Base-by-base conservation (phyloP, 805 yeast genomes). In the Yarrowia yakushimensis region DNA sequence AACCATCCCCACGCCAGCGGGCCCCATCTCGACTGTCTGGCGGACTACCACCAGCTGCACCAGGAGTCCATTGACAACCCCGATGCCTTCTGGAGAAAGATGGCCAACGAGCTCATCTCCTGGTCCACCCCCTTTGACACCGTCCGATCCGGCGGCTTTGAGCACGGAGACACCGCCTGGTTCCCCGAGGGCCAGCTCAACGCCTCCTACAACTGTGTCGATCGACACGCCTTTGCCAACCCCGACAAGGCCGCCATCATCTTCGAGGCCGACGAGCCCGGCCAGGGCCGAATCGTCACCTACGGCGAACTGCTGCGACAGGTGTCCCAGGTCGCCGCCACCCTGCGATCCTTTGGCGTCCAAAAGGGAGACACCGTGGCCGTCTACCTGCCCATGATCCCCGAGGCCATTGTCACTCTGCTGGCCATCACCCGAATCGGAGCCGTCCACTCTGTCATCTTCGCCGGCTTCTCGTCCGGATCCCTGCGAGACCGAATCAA, bases 351-450 rank as follows among this genome's bases (percentile, higher is more conserved):
- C 64, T 85, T 91, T 83, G 99, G 99, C 63, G 93, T 93, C 68
- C 78, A 81, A 69, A 89, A 90, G 76, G 99, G 99, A 72, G 99
- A 93, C 73, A 88, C 96, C 27, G 98, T 93, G 64, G 98, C 97
- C 55, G 88, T 93, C 64, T 93, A 93, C 77, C 79, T 93, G 73
- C 99, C 99, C 72, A 93, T 94, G 99, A 92, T 92, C 65, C 96
- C 98, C 55, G 97, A 92, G 78, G 97, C 97, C 20, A 79, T 94
- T 65, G 84, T 94, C 63, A 88, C 99, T n/a, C 84, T 93, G 82
- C 80, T 93, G 71, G 99, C 99, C 50, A 86, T 91, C 71, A 88
- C 85, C 34, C 86, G 99, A 78, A 78, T 93, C 63, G 99, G 99
- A 73, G 99, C 99, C 33, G 79, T 93, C 61, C 99, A 93, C 77